These are phyloP conservation scores for Jatropha multifida DNA, from an alignment of 441 rosid species.

Conservation along the genomic window DNA sequence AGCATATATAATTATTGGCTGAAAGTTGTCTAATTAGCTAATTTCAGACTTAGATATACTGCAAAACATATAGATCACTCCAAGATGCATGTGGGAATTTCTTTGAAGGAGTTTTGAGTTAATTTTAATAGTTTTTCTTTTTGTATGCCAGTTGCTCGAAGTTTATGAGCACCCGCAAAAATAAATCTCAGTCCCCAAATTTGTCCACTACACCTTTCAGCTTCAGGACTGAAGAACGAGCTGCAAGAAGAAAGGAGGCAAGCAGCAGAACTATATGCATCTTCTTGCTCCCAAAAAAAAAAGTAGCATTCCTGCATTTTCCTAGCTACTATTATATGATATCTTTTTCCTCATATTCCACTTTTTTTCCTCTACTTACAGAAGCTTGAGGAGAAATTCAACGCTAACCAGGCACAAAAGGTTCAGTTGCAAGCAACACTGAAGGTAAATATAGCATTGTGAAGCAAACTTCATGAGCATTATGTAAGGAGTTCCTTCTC, in stretches of 20 bases:
- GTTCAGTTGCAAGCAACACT: conserved; percentile 45
- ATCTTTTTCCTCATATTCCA: background rate
- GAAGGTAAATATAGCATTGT: conserved; percentile 34
- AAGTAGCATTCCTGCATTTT: background rate
- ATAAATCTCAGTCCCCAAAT: conserved; percentile 57
- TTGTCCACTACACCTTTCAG: conserved; percentile 64
- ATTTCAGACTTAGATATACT: background rate
- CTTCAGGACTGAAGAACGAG: conserved; percentile 80
- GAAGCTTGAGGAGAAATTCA: conserved; percentile 92
- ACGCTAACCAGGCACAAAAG: conserved; percentile 47
- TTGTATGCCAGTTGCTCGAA: conserved; percentile 52
- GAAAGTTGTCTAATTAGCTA: no score
- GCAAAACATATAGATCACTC: background rate
- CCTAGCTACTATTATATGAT: background rate
- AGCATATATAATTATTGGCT: background rate
- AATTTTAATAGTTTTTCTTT: conserved; percentile 18
- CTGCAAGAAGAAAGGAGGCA: conserved; percentile 74
- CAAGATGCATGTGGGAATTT: conserved; percentile 5
- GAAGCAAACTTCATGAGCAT: conserved; percentile 2
- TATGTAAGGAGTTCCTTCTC: background rate
- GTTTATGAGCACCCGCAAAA: conserved; percentile 61
- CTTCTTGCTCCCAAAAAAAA: background rate
- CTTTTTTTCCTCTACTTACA: conserved; percentile 26
- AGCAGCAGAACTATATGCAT: conserved; percentile 14
- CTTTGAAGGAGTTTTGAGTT: conserved; percentile 20